phyloP scores from a whole-genome alignment of 1,284 basidiomycete species.

The Ustilago shanxiensis region DNA sequence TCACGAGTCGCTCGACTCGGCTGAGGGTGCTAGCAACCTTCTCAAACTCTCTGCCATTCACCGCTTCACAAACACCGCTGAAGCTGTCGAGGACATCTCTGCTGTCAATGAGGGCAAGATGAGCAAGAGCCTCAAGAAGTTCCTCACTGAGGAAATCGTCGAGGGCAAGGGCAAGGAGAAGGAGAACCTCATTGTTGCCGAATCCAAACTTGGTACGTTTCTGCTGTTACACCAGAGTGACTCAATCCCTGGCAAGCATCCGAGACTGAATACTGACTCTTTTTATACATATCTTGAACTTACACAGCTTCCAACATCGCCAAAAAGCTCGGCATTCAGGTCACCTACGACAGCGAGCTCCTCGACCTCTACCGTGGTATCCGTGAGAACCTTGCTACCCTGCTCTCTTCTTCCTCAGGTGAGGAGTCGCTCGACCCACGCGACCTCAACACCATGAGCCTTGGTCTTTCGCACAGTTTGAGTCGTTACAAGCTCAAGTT shows the following conservation, averaged over 20 bases:
- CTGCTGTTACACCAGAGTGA: not conserved
- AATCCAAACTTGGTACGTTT: slow-evolving; percentile 86
- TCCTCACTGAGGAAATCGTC: slow-evolving; percentile 87
- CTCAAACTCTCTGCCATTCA: slow-evolving; percentile 91
- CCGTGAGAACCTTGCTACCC: slow-evolving; percentile 84
- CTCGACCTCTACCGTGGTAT: slow-evolving; percentile 96
- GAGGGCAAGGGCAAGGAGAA: slow-evolving; percentile 86
- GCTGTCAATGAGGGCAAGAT: slow-evolving; percentile 92
- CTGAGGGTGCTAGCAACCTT: slow-evolving; percentile 86
- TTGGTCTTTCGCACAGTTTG: slow-evolving; percentile 95
- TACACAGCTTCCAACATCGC: slow-evolving; percentile 76
- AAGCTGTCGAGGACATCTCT: slow-evolving; percentile 98
- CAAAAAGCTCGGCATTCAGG: slow-evolving; percentile 94
- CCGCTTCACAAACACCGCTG: slow-evolving; percentile 94
- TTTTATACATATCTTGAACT: not conserved
- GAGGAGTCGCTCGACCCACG: slow-evolving; percentile 75
- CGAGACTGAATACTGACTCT: slow-evolving; percentile 10
- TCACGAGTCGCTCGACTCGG: slow-evolving; percentile 91
- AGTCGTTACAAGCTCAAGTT: slow-evolving; percentile 99
- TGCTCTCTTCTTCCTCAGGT: slow-evolving; percentile 73
- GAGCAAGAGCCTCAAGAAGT: slow-evolving; percentile 91
- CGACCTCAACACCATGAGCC: slow-evolving; percentile 95
- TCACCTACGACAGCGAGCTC: slow-evolving; percentile 77
- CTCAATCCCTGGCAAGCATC: not conserved
- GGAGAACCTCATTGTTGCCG: slow-evolving; percentile 82